Conservation (phyloP, 2,329 filamentous ascomycete species). For the Truncatella angustata region DNA sequence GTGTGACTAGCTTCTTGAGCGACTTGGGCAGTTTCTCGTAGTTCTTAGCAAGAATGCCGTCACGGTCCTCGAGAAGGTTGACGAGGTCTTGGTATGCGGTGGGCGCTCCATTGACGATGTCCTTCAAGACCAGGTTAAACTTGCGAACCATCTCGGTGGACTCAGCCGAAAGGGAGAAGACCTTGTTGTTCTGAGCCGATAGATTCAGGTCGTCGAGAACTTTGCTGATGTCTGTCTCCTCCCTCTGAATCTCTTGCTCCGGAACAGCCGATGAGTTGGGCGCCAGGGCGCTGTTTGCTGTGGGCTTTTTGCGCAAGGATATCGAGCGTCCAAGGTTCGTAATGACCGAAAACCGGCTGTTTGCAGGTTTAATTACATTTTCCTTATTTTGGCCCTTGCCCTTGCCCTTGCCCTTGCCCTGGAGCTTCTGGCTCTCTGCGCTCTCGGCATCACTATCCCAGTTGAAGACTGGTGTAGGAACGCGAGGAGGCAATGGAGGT, state of each 20-base stretch:
- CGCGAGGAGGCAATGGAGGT: slow-evolving; percentile 55
- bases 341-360: slow-evolving; percentile 40
- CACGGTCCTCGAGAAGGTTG: slow-evolving; percentile 57
- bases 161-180: slow-evolving; percentile 80
- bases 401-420: slow-evolving; percentile 23
- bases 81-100: slow-evolving; percentile 91
- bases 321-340: slow-evolving; percentile 26
- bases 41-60: slow-evolving; percentile 56
- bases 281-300: slow-evolving; percentile 24
- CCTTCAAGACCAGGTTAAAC: slow-evolving; percentile 89
- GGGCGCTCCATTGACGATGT: slow-evolving; percentile 87
- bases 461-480: slow-evolving; percentile 49
- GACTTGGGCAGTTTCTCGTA: slow-evolving; percentile 72
- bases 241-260: slow-evolving; percentile 44
- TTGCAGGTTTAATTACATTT: slow-evolving; percentile 32
- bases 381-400: slow-evolving; percentile 24
- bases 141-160: slow-evolving; percentile 76
- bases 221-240: slow-evolving; percentile 70
- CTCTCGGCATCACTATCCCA: slow-evolving; percentile 44
- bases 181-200: slow-evolving; percentile 78
- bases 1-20: slow-evolving; percentile 82
- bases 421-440: slow-evolving; percentile 22
- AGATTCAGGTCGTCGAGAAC: slow-evolving; percentile 84
- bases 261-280: slow-evolving; percentile 21
- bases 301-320: slow-evolving; percentile 22